phyloP scores from a whole-genome alignment of 2,329 filamentous ascomycete species.

The Nemania abortiva region DNA sequence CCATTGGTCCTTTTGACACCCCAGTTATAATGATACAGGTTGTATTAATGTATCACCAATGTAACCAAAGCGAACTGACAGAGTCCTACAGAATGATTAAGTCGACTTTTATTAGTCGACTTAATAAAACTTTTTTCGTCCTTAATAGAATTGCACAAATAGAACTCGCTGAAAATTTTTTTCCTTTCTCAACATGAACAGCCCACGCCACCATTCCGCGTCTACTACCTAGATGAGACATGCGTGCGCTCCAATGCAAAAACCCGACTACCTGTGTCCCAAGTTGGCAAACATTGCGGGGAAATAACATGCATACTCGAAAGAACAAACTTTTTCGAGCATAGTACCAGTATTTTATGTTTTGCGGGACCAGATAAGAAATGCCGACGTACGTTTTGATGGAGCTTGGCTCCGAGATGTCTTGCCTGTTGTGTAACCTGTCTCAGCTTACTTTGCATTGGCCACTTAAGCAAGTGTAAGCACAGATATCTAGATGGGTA shows the following conservation, averaged over 20 bases:
- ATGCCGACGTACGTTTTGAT: slow-evolving; percentile 13
- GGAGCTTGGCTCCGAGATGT: background rate
- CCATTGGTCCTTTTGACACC: background rate
- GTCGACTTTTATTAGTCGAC: background rate
- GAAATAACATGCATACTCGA: background rate
- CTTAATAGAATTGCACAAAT: background rate
- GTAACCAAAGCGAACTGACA: background rate
- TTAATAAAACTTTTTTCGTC: background rate
- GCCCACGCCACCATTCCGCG: too few relatives aligned
- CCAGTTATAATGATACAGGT: background rate
- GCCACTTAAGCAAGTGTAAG: background rate
- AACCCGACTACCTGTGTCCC: background rate
- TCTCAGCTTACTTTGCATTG: slow-evolving; percentile 16
- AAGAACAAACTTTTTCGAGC: background rate
- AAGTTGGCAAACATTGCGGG: background rate
- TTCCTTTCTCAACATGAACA: too few relatives aligned
- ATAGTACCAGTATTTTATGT: background rate
- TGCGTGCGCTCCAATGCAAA: background rate
- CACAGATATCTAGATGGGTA: background rate
- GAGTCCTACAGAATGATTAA: background rate
- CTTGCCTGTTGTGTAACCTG: slow-evolving; percentile 21
- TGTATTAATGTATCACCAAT: background rate
- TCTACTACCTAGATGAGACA: too few relatives aligned
- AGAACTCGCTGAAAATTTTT: too few relatives aligned
- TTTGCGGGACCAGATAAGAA: slow-evolving; percentile 5